Base-by-base conservation (phyloP, 352 stramenopile species). In the Pythium angustatum region DNA sequence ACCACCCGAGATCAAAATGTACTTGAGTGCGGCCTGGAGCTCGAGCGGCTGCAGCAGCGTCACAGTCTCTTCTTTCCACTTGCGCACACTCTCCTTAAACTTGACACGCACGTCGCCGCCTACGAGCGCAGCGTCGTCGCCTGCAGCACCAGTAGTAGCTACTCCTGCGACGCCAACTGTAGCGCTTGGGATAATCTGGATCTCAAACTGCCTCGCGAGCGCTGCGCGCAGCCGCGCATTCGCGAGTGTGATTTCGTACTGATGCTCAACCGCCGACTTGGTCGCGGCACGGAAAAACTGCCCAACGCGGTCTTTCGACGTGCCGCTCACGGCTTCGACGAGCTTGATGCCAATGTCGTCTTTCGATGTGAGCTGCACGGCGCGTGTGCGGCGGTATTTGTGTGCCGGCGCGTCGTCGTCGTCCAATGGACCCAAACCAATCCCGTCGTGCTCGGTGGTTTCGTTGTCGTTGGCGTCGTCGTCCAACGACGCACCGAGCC, bases 201-300 rank as follows among this genome's bases (percentile, higher is more conserved):
- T 81, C 58, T 90, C 77, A 70, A 89, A 94, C 41, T 82, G 75
- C 19, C 71, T 70, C 1, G 60, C 56, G 8, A 93, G 77, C 9
- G 87, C 84, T 5, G 85, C 87, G 15, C 88, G 87, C 27, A 96
- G 66, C 3, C 87, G 70, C 15, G 87, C 81, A 24, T 76, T 96
- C 10, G 87, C 87, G 21, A 93, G 54, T 11, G 77, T 83, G 47
- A 90, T 71, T 53, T 88, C 75, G 64, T 96, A 93, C 66, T 96
- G 84, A 52, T 94, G 73, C 27, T 90, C 81, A 7, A 96, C 81
- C 21, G 87, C 87, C 12, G 70, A 86, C 41, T 86, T 86, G 15
- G 87, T 94, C 6, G 81, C 80, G 0, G 80, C 73, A 28, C 84
- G 84, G 47, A 94, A 92, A 58, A 96, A 96, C 64, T 94, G 94